Base-by-base conservation (phyloP, 2,329 filamentous ascomycete genomes). In the Ramularia collo-cygni region DNA sequence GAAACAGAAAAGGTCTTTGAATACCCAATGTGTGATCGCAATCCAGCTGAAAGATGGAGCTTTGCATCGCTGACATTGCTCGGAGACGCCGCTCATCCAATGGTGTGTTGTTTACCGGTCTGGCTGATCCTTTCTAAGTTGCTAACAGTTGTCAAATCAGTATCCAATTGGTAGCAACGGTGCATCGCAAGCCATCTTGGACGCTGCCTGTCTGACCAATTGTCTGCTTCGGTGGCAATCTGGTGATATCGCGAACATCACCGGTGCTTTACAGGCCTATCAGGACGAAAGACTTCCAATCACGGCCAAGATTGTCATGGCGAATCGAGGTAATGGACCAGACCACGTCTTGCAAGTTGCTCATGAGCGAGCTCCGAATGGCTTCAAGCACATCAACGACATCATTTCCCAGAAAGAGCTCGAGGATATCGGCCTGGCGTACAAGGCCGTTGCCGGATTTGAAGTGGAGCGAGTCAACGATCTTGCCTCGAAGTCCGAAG, bases 11-110 rank as follows among this genome's bases (percentile, higher is more conserved):
- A 60, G 29, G 63, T 69, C 1, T 68, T 62, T 35, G 67, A 70
- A 46, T 70, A 68, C 38, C 66, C 68, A 17, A 70, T 70, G 67
- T 66, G 65, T 39, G 66, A 69, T 43, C 59, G 66, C n/a, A 58
- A 62, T 36, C 62, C 66, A 0, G 59, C 68, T 1, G 57, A 61
- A 10, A 54, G 58, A 12, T 69, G 66, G 66, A 62, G 49, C 24
- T 61, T 61, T 41, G 61, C 59, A 4, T 47, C 56, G 9, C 26
- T 64, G 35, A 63, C 65, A 7, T 47, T 68, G n/a, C 43, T 68
- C 2, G 65, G 66, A 10, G 65, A 69, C 47, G 61, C 64, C 3
- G 66, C 65, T 19, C 60, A 64, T 43, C 44, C 61, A 1, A 66
- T 69, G 58, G 26, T 28, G 13, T 13, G 26, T 28, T 28, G 26